Evolutionary conservation across 2,329 filamentous ascomycete species (phyloP).

Genomic region (Fusarium decemcellulare): DNA sequence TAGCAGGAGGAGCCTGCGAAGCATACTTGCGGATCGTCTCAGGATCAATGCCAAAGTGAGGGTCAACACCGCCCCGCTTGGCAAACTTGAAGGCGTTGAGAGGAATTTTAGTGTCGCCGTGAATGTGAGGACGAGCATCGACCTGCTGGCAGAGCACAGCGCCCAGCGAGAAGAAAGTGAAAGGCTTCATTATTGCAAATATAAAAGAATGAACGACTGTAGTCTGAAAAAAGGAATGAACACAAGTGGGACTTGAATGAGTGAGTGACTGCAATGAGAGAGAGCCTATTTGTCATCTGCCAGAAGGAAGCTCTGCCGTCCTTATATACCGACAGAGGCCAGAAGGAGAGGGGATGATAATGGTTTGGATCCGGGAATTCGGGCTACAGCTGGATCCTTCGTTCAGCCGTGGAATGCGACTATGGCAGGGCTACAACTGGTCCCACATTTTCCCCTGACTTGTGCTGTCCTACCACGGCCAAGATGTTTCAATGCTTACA

Average conservation of each 20-base stretch:
- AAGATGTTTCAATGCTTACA: too few relatives aligned
- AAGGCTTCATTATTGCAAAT: conserved; percentile 29
- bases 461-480: too few relatives aligned
- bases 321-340: conserved; percentile 17
- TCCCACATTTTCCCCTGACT: conserved; percentile 2
- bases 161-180: conserved; percentile 17
- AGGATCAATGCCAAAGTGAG: conserved; percentile 32
- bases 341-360: too few relatives aligned
- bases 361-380: too few relatives aligned
- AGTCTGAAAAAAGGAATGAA: conserved; percentile 14
- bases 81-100: conserved; percentile 33
- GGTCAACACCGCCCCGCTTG: conserved; percentile 6
- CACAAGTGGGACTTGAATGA: conserved; percentile 9
- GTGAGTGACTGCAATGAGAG: conserved; percentile 30
- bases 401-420: neutral
- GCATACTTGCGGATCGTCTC: conserved; percentile 35
- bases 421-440: neutral
- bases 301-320: neutral
- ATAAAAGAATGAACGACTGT: neutral
- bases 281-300: conserved; percentile 29
- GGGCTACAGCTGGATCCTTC: too few relatives aligned
- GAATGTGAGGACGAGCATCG: conserved; percentile 18
- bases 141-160: conserved; percentile 30
- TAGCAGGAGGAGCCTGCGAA: conserved; percentile 23
- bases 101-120: conserved; percentile 27